Conservation (phyloP, 140 eudicot genomes). For the Bidens hawaiensis region DNA sequence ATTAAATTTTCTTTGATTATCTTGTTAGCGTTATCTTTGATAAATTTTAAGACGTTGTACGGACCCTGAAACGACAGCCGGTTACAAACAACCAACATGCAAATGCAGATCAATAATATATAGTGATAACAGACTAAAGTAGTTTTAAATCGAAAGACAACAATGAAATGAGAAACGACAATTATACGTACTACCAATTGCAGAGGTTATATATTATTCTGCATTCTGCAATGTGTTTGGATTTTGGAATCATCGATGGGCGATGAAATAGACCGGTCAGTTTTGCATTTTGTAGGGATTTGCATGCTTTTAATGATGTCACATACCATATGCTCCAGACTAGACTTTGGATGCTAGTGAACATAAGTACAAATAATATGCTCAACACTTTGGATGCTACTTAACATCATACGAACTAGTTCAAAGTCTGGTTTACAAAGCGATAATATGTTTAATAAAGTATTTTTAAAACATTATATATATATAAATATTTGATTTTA, state of each 20-base stretch:
- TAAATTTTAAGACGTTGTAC: background rate
- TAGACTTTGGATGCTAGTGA: constrained; percentile 30
- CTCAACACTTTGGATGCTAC: background rate
- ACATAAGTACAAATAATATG: constrained; percentile 14
- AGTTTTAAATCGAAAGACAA: background rate
- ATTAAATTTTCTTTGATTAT: background rate
- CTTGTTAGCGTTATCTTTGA: background rate
- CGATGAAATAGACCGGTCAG: constrained; percentile 11
- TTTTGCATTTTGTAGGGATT: constrained; percentile 8
- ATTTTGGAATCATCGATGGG: constrained; percentile 22
- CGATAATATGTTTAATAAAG: background rate
- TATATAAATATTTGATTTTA: too few species aligned
- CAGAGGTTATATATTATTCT: too few species aligned
- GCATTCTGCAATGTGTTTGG: constrained; percentile 11
- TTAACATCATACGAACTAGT: background rate
- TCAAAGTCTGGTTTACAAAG: too few species aligned
- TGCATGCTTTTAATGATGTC: constrained; percentile 23
- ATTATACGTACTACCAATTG: background rate
- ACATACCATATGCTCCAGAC: constrained; percentile 16
- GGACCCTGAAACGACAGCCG: background rate
- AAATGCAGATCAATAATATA: background rate
- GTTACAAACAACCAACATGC: background rate
- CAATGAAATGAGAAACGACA: background rate
- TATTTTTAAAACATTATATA: too few species aligned
- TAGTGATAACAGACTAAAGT: background rate